phyloP scores from a whole-genome alignment of 2,329 filamentous ascomycete genomes.

The Colletotrichum sp. region DNA sequence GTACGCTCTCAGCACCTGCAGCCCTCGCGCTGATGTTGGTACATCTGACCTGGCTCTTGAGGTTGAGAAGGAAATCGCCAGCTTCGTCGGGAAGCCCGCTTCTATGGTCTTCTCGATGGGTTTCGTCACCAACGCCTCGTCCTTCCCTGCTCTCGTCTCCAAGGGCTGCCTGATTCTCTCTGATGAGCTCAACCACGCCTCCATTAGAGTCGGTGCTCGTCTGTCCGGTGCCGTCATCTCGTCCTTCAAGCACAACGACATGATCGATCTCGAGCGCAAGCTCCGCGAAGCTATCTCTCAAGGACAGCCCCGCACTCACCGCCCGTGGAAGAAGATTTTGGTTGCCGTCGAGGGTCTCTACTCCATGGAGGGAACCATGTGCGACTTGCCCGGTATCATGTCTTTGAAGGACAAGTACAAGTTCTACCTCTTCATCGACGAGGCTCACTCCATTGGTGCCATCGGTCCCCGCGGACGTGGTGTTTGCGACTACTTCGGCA shows the following conservation, averaged over 20 bases:
- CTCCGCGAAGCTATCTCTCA: conserved; percentile 94
- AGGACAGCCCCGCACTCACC: conserved; percentile 96
- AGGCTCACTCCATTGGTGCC: conserved; percentile 95
- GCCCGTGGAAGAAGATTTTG: conserved; percentile 98
- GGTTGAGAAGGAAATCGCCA: conserved; percentile 87
- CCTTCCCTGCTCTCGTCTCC: conserved; percentile 89
- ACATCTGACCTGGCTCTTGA: conserved; percentile 88
- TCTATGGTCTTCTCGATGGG: conserved; percentile 99
- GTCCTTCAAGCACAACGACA: conserved; percentile 98
- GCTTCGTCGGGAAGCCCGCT: conserved; percentile 91
- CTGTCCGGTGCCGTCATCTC: conserved; percentile 93
- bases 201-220: conserved; percentile 93
- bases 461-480: conserved; percentile 87
- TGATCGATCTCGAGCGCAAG: conserved; percentile 82
- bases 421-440: conserved; percentile 93
- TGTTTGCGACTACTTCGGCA: conserved; percentile 96
- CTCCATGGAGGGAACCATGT: conserved; percentile 99
- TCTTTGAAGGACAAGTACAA: conserved; percentile 94
- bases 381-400: conserved; percentile 90
- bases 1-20: conserved; percentile 83
- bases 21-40: conserved; percentile 82
- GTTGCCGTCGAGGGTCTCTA: conserved; percentile 97
- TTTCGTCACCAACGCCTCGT: conserved; percentile 92
- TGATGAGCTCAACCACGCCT: conserved; percentile 97
- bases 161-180: conserved; percentile 96